phyloP scores from a whole-genome alignment of 2,329 filamentous ascomycete species.

The Emergomyces pasteurianus region DNA sequence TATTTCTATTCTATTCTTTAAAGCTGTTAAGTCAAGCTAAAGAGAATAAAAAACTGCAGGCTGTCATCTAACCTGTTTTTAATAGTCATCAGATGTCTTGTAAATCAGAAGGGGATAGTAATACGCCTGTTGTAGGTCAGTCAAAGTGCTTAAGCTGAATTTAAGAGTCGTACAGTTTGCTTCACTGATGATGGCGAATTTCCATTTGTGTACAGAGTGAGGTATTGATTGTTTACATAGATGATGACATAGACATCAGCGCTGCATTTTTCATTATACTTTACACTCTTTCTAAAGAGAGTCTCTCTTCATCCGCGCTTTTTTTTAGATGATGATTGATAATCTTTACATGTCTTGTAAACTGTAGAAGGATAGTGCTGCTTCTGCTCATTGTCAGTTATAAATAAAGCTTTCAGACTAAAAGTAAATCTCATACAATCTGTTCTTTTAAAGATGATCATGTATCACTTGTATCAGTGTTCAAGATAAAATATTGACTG shows the following conservation, averaged over 20 bases:
- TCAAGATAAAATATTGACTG: too few species aligned
- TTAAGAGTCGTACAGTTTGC: not conserved
- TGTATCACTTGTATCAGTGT: not conserved
- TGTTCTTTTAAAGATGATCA: not conserved
- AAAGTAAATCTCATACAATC: not conserved
- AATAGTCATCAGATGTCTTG: not conserved
- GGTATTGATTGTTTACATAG: not conserved
- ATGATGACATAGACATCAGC: too few species aligned
- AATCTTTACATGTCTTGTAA: not conserved
- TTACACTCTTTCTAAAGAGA: too few species aligned
- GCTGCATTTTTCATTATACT: too few species aligned
- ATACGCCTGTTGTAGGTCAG: not conserved
- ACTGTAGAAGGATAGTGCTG: not conserved
- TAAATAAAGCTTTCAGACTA: not conserved
- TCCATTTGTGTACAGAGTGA: not conserved
- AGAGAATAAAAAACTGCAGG: too few species aligned
- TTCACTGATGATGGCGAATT: not conserved
- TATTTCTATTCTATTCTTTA: too few species aligned
- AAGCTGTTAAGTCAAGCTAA: too few species aligned
- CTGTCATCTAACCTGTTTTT: too few species aligned
- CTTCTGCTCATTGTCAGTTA: not conserved
- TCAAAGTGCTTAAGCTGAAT: not conserved
- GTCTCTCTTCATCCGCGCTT: too few species aligned
- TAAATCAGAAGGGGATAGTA: not conserved
- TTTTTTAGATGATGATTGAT: too few species aligned